Percentiles rank a stretch among this genome's conserved stretches.
Evolutionary conservation across 768 basidiomycete species (phyloP).

Genomic region (Clathrus columnatus): DNA sequence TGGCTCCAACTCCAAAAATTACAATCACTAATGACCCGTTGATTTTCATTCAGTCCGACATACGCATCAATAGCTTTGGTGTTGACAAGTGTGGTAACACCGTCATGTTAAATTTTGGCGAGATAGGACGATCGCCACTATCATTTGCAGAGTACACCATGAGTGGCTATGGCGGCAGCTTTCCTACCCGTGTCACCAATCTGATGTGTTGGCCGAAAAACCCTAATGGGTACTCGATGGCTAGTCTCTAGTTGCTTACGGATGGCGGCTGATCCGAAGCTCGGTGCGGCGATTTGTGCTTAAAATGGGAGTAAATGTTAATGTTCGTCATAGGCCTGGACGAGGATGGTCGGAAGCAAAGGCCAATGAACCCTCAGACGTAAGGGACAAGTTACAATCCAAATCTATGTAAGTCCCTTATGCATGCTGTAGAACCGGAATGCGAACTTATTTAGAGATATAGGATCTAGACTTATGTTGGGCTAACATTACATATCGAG

Average conservation of each 20-base stretch:
- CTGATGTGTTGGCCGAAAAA: background rate
- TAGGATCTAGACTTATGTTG: too few relatives aligned
- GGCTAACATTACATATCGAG: too few relatives aligned
- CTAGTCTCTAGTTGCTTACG: conserved; percentile 1
- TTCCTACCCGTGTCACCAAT: background rate
- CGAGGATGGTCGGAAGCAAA: conserved; percentile 12
- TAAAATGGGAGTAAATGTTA: background rate
- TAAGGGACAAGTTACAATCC: background rate
- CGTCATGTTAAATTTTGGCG: conserved; percentile 21
- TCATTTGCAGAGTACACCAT: conserved; percentile 14
- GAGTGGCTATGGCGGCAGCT: background rate
- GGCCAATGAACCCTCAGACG: conserved; percentile 4
- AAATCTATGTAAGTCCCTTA: too few relatives aligned
- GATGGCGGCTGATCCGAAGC: conserved; percentile 9
- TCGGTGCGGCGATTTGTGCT: conserved; percentile 12
- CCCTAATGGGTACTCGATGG: conserved; percentile 9
- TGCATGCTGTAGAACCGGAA: too few relatives aligned
- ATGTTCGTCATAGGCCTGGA: conserved; percentile 11
- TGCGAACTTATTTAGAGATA: too few relatives aligned
- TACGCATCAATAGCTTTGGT: conserved; percentile 21
- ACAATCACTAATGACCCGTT: conserved; percentile 17
- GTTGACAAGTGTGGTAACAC: conserved; percentile 20
- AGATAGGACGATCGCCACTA: conserved; percentile 21
- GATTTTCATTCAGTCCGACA: conserved; percentile 25
- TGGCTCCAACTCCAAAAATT: conserved; percentile 9